Evolutionary conservation across 75 land plant species (phyloP).

Genomic region (Gnetum montanum): DNA sequence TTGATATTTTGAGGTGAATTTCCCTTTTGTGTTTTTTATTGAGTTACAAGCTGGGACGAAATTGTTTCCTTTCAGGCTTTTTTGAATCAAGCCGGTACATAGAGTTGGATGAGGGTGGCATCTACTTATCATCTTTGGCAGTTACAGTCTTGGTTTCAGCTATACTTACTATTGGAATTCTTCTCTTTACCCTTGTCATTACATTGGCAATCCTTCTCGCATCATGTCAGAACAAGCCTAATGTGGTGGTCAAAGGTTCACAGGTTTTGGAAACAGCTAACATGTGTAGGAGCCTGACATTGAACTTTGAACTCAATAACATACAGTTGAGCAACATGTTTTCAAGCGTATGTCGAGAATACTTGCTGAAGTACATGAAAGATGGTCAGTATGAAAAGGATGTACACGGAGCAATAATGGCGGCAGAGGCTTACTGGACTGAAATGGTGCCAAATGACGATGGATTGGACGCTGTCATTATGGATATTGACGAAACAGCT

Average conservation of each 20-base stretch:
- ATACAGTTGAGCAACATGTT: constrained; percentile 21
- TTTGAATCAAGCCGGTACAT: constrained; percentile 2
- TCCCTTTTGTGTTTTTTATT: background rate
- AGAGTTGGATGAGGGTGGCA: constrained; percentile 24
- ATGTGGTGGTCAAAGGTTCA: background rate
- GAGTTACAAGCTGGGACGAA: too few relatives aligned
- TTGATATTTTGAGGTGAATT: background rate
- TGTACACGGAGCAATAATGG: constrained; percentile 14
- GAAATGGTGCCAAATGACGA: constrained; percentile 12
- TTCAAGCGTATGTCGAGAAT: constrained; percentile 16
- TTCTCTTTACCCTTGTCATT: constrained; percentile 28
- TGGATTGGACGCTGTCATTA: constrained; percentile 26
- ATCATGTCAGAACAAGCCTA: constrained; percentile 20
- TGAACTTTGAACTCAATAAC: constrained; percentile 29
- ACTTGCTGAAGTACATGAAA: constrained; percentile 21
- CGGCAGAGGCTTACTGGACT: constrained; percentile 14
- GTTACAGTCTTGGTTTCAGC: constrained; percentile 31
- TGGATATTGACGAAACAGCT: constrained; percentile 36
- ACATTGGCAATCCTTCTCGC: constrained; percentile 39
- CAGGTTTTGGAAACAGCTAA: background rate
- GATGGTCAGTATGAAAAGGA: constrained; percentile 26
- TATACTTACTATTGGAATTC: constrained; percentile 24
- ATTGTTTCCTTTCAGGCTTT: constrained; percentile 3
- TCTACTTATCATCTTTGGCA: constrained; percentile 32
- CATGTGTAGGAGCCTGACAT: constrained; percentile 18